Evolutionary conservation across 1,284 basidiomycete species (phyloP).

Genomic region (Pseudozyma hubeiensis): DNA sequence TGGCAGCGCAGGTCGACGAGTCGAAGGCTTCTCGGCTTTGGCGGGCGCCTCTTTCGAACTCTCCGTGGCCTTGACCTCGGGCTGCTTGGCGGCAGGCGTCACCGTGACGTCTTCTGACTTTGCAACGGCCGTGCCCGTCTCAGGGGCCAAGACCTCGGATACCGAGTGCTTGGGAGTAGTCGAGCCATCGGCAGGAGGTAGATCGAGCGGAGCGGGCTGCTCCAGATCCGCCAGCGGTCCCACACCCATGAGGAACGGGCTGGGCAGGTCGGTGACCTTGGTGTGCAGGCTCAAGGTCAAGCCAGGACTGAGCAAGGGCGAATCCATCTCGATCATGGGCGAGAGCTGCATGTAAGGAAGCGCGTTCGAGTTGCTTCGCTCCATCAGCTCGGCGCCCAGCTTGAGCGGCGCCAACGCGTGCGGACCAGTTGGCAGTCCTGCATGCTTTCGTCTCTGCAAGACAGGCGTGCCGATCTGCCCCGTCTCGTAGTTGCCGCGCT

Average conservation of each 20-base stretch:
- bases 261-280: slow-evolving; percentile 30
- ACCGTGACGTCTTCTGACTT: slow-evolving; percentile 7
- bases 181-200: slow-evolving; percentile 33
- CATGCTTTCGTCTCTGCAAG: slow-evolving; percentile 41
- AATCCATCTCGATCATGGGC: slow-evolving; percentile 50
- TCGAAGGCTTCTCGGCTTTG: slow-evolving; percentile 25
- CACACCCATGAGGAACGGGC: slow-evolving; percentile 47
- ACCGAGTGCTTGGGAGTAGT: slow-evolving; percentile 30
- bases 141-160: slow-evolving; percentile 12
- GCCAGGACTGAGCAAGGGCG: slow-evolving; percentile 47
- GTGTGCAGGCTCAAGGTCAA: slow-evolving; percentile 34
- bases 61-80: slow-evolving; percentile 4
- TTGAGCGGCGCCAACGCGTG: slow-evolving; percentile 40
- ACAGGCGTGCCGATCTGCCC: slow-evolving; percentile 39
- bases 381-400: slow-evolving; percentile 34
- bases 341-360: slow-evolving; percentile 49
- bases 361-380: slow-evolving; percentile 23
- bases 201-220: slow-evolving; percentile 40
- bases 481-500: slow-evolving; percentile 6
- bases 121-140: background rate
- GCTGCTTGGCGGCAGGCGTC: background rate
- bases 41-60: slow-evolving; percentile 6
- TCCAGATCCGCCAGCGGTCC: slow-evolving; percentile 40
- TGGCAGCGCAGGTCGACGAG: slow-evolving; percentile 39
- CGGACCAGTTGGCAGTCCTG: slow-evolving; percentile 21